phyloP scores from a whole-genome alignment of 805 yeast species.

The Lachancea dasiensis region DNA sequence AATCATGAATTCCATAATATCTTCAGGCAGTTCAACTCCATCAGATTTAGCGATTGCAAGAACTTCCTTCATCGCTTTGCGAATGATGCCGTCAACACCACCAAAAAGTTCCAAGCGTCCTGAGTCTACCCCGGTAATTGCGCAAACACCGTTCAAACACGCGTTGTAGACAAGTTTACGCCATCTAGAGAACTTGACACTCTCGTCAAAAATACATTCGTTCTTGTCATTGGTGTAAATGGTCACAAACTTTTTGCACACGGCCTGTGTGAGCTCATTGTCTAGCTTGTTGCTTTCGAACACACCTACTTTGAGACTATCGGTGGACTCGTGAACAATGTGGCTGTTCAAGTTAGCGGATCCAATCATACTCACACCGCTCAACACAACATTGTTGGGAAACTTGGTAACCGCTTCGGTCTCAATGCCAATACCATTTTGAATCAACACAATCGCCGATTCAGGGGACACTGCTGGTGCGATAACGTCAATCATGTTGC shows the following conservation, averaged over 20 bases:
- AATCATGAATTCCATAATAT: constrained; percentile 43
- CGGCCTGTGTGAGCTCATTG: constrained; percentile 21
- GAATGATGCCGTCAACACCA: constrained; percentile 35
- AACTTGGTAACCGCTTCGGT: constrained; percentile 43
- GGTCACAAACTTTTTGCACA: constrained; percentile 40
- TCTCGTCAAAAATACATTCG: constrained; percentile 35
- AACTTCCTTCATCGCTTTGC: constrained; percentile 67
- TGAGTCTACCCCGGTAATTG: constrained; percentile 53
- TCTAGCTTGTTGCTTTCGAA: constrained; percentile 37
- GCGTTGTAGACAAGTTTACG: constrained; percentile 66
- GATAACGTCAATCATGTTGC: constrained; percentile 44
- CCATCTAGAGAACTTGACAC: constrained; percentile 53
- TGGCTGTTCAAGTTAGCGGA: constrained; percentile 43
- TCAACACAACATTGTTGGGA: constrained; percentile 46
- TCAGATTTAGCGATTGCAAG: constrained; percentile 62
- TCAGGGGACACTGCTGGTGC: constrained; percentile 43
- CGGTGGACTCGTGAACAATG: constrained; percentile 43
- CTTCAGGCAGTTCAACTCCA: constrained; percentile 49
- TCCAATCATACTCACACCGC: constrained; percentile 60
- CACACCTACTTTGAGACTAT: constrained; percentile 37
- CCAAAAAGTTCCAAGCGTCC: constrained; percentile 47
- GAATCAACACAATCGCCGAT: constrained; percentile 49
- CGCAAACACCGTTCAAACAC: constrained; percentile 55
- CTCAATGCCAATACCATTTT: constrained; percentile 61
- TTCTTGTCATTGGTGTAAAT: constrained; percentile 43